These are phyloP conservation scores for Exophiala mesophila DNA, from an alignment of 2,329 filamentous ascomycete genomes.

Conservation along the genomic window DNA sequence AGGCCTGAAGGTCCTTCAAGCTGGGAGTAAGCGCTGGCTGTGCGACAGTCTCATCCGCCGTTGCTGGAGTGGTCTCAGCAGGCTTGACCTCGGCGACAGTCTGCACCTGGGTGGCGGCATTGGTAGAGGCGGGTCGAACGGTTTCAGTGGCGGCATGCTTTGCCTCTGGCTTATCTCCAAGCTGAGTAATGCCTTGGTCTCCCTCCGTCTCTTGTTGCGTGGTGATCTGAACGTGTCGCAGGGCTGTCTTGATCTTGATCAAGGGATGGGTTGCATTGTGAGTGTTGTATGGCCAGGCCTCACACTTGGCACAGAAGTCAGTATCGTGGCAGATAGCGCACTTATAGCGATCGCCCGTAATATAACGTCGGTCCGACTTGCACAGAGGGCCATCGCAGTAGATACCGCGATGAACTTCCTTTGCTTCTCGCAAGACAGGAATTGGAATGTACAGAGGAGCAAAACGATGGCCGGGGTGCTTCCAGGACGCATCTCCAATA, in stretches of 20 bases:
- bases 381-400: constrained; percentile 94
- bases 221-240: constrained; percentile 80
- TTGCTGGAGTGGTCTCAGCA: constrained; percentile 35
- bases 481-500: constrained; percentile 58
- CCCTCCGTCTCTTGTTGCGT: constrained; percentile 73
- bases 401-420: constrained; percentile 69
- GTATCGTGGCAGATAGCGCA: constrained; percentile 92
- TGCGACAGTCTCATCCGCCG: constrained; percentile 15
- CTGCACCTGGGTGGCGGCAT: constrained; percentile 59
- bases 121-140: constrained; percentile 43
- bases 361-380: constrained; percentile 56
- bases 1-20: constrained; percentile 52
- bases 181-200: constrained; percentile 58
- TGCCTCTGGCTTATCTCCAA: constrained; percentile 61
- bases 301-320: constrained; percentile 92
- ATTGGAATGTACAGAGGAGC: constrained; percentile 75
- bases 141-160: constrained; percentile 52
- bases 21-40: constrained; percentile 33
- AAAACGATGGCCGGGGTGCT: constrained; percentile 82
- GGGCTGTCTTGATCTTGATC: constrained; percentile 93
- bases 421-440: constrained; percentile 24
- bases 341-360: constrained; percentile 88
- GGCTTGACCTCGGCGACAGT: constrained; percentile 71
- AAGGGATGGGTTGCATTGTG: constrained; percentile 97
- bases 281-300: constrained; percentile 74